Evolutionary conservation across 1,139 yeast genomes (phyloP).

Genomic region (Yamadazyma dushanensis): DNA sequence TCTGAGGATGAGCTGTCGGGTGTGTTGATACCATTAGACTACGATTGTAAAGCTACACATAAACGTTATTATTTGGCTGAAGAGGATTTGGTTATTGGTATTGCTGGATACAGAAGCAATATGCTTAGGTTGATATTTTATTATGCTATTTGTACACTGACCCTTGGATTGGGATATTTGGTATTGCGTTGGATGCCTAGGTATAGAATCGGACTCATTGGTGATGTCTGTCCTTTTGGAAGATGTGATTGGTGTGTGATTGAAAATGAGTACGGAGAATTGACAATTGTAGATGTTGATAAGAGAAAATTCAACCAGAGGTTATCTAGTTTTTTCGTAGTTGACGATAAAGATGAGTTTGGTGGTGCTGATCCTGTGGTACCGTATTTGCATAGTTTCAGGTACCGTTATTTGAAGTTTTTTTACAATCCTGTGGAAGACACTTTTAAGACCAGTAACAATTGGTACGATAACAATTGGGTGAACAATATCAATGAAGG

Average conservation of each 20-base stretch:
- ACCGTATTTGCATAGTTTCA: conserved; percentile 69
- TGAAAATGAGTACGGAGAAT: conserved; percentile 91
- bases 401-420: conserved; percentile 80
- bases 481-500: conserved; percentile 64
- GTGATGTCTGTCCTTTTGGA: conserved; percentile 67
- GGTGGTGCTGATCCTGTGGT: conserved; percentile 55
- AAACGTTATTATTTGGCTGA: conserved; percentile 93
- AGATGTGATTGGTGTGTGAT: conserved; percentile 90
- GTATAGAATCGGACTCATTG: conserved; percentile 67
- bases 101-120: conserved; percentile 80
- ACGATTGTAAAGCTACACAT: conserved; percentile 44
- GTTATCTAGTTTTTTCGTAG: conserved; percentile 63
- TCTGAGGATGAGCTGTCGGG: conserved; percentile 20
- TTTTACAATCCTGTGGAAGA: conserved; percentile 87
- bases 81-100: conserved; percentile 90
- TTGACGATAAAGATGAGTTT: conserved; percentile 22
- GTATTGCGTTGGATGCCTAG: conserved; percentile 84
- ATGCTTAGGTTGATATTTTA: conserved; percentile 47
- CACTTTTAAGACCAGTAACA: conserved; percentile 76
- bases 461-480: conserved; percentile 88
- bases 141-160: conserved; percentile 52
- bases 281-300: conserved; percentile 56
- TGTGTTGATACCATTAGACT: conserved; percentile 31
- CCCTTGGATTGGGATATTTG: conserved; percentile 74
- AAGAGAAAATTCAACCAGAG: conserved; percentile 68